phyloP scores from a whole-genome alignment of 441 rosid genomes.

The Eugenia klotzschiana region DNA sequence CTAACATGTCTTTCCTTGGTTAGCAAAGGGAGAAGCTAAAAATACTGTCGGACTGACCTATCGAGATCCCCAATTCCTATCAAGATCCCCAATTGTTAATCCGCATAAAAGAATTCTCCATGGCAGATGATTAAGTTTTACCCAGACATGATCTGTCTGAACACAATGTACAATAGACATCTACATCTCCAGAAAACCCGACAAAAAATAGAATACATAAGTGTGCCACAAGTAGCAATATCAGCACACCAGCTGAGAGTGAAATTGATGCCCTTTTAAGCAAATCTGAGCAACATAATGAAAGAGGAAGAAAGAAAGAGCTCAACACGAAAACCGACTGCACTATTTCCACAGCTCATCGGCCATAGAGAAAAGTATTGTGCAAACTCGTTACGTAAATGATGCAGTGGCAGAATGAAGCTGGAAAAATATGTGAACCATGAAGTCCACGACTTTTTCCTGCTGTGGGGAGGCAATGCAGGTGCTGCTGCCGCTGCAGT shows the following conservation, averaged over 20 bases:
- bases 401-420: neutral
- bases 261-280: neutral
- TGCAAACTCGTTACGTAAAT: neutral
- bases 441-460: neutral
- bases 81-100: neutral
- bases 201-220: neutral
- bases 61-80: neutral
- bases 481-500: neutral
- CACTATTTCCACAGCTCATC: neutral
- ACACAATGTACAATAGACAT: neutral
- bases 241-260: neutral
- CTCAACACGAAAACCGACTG: neutral
- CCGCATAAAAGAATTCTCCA: neutral
- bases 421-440: neutral
- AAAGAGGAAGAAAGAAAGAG: neutral
- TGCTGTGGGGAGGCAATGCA: neutral
- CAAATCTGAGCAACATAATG: neutral
- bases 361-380: neutral
- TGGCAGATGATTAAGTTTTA: neutral
- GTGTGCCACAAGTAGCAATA: neutral
- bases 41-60: neutral
- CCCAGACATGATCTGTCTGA: neutral
- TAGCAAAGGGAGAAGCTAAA: neutral
- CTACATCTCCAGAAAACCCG: neutral
- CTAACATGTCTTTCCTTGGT: neutral